Percentiles rank a stretch among this genome's conserved stretches.
Evolutionary conservation across 2,329 filamentous ascomycete genomes (phyloP).

Genomic region (Simplicillium sp.): DNA sequence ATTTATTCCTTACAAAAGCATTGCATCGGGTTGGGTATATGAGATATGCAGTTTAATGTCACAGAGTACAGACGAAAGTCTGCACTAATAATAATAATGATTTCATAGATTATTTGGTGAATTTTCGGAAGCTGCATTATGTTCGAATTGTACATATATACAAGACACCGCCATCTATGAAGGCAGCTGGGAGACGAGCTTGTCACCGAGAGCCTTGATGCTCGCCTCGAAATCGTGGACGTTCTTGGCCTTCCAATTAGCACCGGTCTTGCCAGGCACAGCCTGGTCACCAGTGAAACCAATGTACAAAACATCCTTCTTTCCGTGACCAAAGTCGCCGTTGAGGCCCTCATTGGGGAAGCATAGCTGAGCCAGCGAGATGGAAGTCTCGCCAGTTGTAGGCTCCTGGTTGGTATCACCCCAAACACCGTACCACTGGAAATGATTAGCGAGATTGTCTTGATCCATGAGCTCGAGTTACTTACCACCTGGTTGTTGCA

Average conservation of each 20-base stretch:
- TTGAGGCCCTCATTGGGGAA: constrained; percentile 34
- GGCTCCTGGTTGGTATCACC: constrained; percentile 44
- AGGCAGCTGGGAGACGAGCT: constrained; percentile 21
- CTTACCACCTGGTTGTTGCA: constrained; percentile 30
- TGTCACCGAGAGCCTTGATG: constrained; percentile 34
- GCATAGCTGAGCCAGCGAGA: constrained; percentile 40
- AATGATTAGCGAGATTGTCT: neutral
- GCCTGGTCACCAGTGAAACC: constrained; percentile 42
- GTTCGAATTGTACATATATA: no score
- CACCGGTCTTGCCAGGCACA: constrained; percentile 36
- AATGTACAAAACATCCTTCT: constrained; percentile 46
- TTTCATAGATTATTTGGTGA: no score
- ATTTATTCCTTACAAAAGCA: no score
- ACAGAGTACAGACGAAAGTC: no score
- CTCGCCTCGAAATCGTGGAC: constrained; percentile 36
- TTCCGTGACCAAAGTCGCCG: constrained; percentile 39
- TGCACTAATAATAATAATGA: no score
- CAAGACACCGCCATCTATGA: no score
- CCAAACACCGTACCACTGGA: constrained; percentile 37
- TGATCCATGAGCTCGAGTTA: constrained; percentile 9
- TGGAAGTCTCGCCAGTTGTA: constrained; percentile 36
- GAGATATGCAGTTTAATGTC: no score
- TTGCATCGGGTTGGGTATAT: no score
- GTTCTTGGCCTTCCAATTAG: constrained; percentile 37
- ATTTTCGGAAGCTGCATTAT: no score